A percentile compares a stretch with the other conserved stretches of the same genome.
These are phyloP conservation scores for Wickerhamiella azyma DNA, from an alignment of 805 yeast species.

Conservation along the genomic window DNA sequence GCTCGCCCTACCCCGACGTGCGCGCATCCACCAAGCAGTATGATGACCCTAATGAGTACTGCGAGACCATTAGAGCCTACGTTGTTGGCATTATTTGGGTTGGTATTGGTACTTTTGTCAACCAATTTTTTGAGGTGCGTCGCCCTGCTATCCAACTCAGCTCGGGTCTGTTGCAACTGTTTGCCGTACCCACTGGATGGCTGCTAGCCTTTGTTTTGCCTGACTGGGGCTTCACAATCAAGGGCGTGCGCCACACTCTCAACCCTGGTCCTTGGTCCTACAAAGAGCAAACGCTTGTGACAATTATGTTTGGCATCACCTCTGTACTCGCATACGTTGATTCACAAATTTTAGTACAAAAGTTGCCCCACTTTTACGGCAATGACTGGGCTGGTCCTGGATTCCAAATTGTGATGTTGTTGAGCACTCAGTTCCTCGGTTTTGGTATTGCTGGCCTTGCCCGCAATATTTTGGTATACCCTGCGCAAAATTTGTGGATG, in stretches of 20 bases:
- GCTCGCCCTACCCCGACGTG: slow-evolving; percentile 48
- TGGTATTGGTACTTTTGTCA: slow-evolving; percentile 40
- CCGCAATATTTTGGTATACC: slow-evolving; percentile 36
- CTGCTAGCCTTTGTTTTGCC: slow-evolving; percentile 33
- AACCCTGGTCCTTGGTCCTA: slow-evolving; percentile 51
- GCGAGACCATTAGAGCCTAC: slow-evolving; percentile 40
- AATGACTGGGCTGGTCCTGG: slow-evolving; percentile 29
- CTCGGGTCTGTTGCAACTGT: slow-evolving; percentile 40
- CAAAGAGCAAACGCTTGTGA: slow-evolving; percentile 28
- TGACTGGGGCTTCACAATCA: slow-evolving; percentile 30
- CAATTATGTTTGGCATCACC: slow-evolving; percentile 22
- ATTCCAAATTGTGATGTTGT: slow-evolving; percentile 34
- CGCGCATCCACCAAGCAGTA: slow-evolving; percentile 39
- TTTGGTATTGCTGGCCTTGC: slow-evolving; percentile 41
- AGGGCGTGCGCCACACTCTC: slow-evolving; percentile 31
- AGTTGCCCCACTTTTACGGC: slow-evolving; percentile 22
- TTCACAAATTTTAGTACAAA: slow-evolving; percentile 18
- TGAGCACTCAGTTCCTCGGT: slow-evolving; percentile 41
- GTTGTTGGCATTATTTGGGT: slow-evolving; percentile 38
- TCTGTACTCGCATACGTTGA: slow-evolving; percentile 13
- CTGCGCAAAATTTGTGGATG: slow-evolving; percentile 29
- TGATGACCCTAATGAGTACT: slow-evolving; percentile 34
- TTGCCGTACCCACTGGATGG: slow-evolving; percentile 47
- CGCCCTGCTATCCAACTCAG: slow-evolving; percentile 38
- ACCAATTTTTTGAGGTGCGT: slow-evolving; percentile 43